Evolutionary conservation across 2,329 filamentous ascomycete genomes (phyloP).

Genomic region (Tothia fuscella): DNA sequence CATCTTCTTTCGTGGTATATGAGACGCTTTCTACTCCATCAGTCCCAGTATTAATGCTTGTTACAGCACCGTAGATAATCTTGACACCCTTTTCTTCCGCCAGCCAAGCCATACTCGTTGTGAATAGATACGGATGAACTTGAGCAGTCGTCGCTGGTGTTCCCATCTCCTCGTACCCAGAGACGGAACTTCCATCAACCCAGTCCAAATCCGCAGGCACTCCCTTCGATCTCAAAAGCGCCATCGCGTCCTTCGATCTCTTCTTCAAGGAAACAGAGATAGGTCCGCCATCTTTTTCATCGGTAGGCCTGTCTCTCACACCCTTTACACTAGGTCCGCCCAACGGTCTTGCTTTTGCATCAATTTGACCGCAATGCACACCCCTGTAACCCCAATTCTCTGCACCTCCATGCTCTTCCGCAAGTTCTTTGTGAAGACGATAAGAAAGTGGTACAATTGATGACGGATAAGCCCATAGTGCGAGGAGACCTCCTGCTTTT

Average conservation of each 20-base stretch:
- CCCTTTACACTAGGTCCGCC: not conserved
- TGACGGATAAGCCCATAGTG: slow-evolving; percentile 79
- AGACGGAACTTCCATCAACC: slow-evolving; percentile 57
- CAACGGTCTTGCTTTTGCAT: slow-evolving; percentile 34
- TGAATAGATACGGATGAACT: slow-evolving; percentile 87
- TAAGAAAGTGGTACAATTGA: slow-evolving; percentile 80
- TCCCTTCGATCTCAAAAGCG: slow-evolving; percentile 42
- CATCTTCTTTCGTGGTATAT: slow-evolving; percentile 43
- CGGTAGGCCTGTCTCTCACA: slow-evolving; percentile 19
- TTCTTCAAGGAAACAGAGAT: slow-evolving; percentile 42
- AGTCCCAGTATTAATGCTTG: slow-evolving; percentile 44
- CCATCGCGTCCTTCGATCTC: slow-evolving; percentile 37
- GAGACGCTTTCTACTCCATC: slow-evolving; percentile 49
- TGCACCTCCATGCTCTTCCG: slow-evolving; percentile 68
- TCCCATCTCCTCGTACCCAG: slow-evolving; percentile 73
- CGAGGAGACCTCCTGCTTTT: slow-evolving; percentile 85
- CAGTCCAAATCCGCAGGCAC: slow-evolving; percentile 68
- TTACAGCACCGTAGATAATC: slow-evolving; percentile 58
- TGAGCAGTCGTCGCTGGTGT: slow-evolving; percentile 73
- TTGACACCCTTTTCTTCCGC: slow-evolving; percentile 49
- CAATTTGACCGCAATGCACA: slow-evolving; percentile 59
- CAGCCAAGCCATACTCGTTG: slow-evolving; percentile 66
- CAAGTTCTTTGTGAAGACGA: slow-evolving; percentile 68
- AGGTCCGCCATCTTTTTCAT: slow-evolving; percentile 19
- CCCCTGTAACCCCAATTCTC: slow-evolving; percentile 77